Evolutionary conservation across 108 stramenopile genomes (phyloP).

Genomic region (Aurantiochytrium sp.): DNA sequence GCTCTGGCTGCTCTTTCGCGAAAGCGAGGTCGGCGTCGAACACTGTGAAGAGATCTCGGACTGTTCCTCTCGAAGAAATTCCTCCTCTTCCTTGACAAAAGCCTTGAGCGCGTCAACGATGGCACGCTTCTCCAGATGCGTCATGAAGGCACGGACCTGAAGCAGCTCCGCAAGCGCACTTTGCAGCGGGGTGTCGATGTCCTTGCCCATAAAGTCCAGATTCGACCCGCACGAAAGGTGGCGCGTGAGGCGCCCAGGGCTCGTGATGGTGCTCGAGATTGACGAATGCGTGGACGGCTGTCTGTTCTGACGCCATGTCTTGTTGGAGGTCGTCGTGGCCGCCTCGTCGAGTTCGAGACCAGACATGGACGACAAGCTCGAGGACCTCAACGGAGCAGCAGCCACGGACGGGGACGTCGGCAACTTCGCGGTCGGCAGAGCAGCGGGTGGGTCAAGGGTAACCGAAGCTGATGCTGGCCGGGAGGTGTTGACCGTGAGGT

Average conservation of each 20-base stretch:
- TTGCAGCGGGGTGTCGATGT: background rate
- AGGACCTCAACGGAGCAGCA: too few relatives aligned
- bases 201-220: background rate
- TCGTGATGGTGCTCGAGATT: background rate
- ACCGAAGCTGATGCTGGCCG: too few relatives aligned
- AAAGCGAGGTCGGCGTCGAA: background rate
- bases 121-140: background rate
- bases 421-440: too few relatives aligned
- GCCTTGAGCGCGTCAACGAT: background rate
- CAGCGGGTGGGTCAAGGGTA: too few relatives aligned
- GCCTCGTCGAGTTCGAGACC: too few relatives aligned
- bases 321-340: too few relatives aligned
- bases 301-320: background rate
- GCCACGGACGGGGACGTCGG: too few relatives aligned
- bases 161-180: background rate
- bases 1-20: background rate
- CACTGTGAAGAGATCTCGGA: background rate
- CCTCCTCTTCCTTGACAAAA: background rate
- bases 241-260: background rate
- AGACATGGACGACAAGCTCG: too few relatives aligned
- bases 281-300: background rate
- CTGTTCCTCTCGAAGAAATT: background rate
- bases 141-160: background rate
- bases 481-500: too few relatives aligned
- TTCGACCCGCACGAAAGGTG: slow-evolving; percentile 1